Evolutionary conservation across 306 rosid species (phyloP), one percentile per base, ranked within the genome.

Genomic region (Crotalaria pallida): DNA sequence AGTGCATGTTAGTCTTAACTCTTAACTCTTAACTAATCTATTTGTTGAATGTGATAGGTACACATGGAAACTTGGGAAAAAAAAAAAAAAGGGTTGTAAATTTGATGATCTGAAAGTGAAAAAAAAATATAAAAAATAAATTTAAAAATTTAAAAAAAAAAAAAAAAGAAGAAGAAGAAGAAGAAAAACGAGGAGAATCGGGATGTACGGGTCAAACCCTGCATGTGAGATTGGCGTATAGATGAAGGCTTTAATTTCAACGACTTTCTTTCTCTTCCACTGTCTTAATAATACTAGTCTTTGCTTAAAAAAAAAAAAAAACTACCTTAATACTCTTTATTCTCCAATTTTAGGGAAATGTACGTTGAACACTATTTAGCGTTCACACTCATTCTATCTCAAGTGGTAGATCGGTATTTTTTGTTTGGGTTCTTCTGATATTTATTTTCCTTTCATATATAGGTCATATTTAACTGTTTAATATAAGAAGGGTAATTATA

Each of bases 141-240:
- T n/a, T n/a, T n/a, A n/a, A n/a, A n/a, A n/a, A n/a, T n/a, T n/a
- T n/a, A n/a, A n/a, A n/a, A n/a, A n/a, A n/a, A n/a, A n/a, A n/a
- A n/a, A n/a, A n/a, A n/a, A n/a, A n/a, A n/a, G n/a, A n/a, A n/a
- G n/a, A n/a, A n/a, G n/a, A n/a, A n/a, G n/a, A 44, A 44, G 49
- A 44, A 44, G 6, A 44, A 1, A n/a, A 49, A 66, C 71, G 22
- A 48, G 41, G 15, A 12, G 31, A 66, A 66, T 55, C 59, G 9
- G 31, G 56, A 50, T 50, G 15, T 50, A 34, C 50, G 61, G 49
- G 73, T 67, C 61, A 67, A 67, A 31, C 19, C 2, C 2, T 11
- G 73, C 61, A 50, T 50, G 73, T 67, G 73, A 58, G 10, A 67
- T 33, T 51, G 45, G 38, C 73, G 34, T 67, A 51, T 49, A 51